Conservation (phyloP, 2,329 filamentous ascomycete species). For the Thielaviopsis euricoi region DNA sequence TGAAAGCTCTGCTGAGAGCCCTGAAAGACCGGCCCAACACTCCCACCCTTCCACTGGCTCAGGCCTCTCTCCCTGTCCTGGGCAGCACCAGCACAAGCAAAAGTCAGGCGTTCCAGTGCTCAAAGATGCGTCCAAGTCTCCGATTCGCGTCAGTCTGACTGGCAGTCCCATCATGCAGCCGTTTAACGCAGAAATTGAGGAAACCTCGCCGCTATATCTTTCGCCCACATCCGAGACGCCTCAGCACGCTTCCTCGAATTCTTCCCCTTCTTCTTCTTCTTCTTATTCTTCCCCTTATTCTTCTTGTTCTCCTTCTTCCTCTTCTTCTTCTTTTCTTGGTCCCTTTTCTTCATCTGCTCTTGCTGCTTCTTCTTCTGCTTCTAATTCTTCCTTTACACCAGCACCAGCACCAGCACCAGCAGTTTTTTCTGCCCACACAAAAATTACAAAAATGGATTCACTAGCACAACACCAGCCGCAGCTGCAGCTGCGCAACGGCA, state of each 20-base stretch:
- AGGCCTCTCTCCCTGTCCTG: not conserved
- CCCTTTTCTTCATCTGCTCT: not conserved
- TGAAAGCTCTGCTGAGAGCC: not conserved
- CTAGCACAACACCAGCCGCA: not conserved
- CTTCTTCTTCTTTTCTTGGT: not conserved
- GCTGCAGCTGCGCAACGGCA: not conserved
- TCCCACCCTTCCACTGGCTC: not conserved
- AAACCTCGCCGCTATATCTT: constrained; percentile 6
- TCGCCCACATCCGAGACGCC: not conserved
- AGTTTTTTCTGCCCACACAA: not conserved
- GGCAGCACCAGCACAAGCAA: not conserved
- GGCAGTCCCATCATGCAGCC: constrained; percentile 8
- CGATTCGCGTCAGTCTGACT: constrained; percentile 27
- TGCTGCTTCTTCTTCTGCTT: not conserved
- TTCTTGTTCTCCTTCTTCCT: not conserved
- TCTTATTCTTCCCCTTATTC: not conserved
- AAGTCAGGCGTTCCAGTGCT: constrained; percentile 25
- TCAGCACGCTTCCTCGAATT: not conserved
- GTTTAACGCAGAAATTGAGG: constrained; percentile 9
- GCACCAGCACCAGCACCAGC: not conserved
- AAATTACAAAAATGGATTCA: not conserved
- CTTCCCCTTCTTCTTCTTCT: not conserved
- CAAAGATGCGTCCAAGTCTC: constrained; percentile 36
- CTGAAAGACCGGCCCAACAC: not conserved
- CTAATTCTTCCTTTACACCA: not conserved